Evolutionary conservation across 768 basidiomycete species (phyloP), one percentile per base, ranked within the genome.

Genomic region (Podaxis mareebaensis): DNA sequence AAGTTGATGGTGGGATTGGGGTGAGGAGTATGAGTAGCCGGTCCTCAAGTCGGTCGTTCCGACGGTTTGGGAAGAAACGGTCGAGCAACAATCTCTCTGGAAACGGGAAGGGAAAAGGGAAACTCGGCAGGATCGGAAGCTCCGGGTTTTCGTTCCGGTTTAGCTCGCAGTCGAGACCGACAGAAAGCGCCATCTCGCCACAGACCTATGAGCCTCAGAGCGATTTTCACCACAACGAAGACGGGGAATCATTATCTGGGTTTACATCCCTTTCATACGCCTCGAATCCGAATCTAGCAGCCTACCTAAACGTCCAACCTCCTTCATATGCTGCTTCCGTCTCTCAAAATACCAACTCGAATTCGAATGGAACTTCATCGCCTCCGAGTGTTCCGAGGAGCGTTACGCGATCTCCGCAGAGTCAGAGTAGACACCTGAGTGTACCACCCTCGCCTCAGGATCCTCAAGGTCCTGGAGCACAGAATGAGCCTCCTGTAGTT

Each of bases 251-350:
- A 33, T 42, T 51, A 17, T 62, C 66, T 4, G 66, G 59, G 30
- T 48, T 66, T 2, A 58, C 65, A 5, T 64, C 67, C n/a, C 54
- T 68, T 8, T 73, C 72, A 3, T 74, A 73, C 40, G 69, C 68
- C 54, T 70, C 70, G 24, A 67, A 71, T n/a, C 72, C 69, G 22
- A 57, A 64, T 26, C 24, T 60, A 53, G 60, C 57, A 26, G 64
- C 24, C 46, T 59, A 61, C 38, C 68, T 63, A 54, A 68, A 64
- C 39, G 65, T 57, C 24, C 68, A 72, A 13, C 73, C 75, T 51
- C 74, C 75, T 15, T 75, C 74, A 6, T 75, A 77, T 62, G 67
- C 71, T 24, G 70, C 67, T 4, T 74, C 74, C 11, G 66, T 72
- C 13, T 71, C 73, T 10, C 58, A 63, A 22, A 53, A 67, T 28